Evolutionary conservation across 73 alveolate genomes (phyloP).

Genomic region (Paramecium caudatum): DNA sequence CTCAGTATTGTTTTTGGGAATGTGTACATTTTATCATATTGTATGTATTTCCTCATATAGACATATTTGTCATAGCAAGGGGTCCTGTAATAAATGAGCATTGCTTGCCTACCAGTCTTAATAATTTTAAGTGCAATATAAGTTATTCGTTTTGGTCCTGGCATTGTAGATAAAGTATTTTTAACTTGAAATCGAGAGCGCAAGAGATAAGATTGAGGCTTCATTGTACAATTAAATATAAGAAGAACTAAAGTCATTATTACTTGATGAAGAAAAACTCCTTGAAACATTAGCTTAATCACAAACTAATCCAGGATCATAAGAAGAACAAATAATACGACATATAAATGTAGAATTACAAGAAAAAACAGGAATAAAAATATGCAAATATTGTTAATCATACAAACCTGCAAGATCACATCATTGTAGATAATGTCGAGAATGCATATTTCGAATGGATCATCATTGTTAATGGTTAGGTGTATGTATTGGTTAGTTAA

Average conservation of each 20-base stretch:
- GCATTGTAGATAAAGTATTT: not conserved
- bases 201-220: not conserved
- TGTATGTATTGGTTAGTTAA: conserved; percentile 89
- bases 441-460: conserved; percentile 90
- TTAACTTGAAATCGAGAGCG: not conserved
- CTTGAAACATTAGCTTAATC: not conserved
- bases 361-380: not conserved
- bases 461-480: conserved; percentile 95
- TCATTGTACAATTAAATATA: not conserved
- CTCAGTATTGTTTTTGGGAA: conserved; percentile 3
- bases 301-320: not conserved
- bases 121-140: not conserved
- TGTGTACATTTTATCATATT: not conserved
- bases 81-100: not conserved
- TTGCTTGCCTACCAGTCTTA: not conserved
- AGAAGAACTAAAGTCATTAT: conserved; percentile 1
- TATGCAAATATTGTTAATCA: conserved; percentile 84
- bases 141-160: conserved; percentile 41
- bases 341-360: not conserved
- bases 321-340: not conserved
- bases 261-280: not conserved
- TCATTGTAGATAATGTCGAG: conserved; percentile 90
- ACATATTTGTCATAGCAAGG: conserved; percentile 27
- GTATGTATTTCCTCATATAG: conserved; percentile 23
- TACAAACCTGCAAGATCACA: conserved; percentile 88